Conservation (phyloP, 805 yeast species). For the Ogataea dorogensis region DNA sequence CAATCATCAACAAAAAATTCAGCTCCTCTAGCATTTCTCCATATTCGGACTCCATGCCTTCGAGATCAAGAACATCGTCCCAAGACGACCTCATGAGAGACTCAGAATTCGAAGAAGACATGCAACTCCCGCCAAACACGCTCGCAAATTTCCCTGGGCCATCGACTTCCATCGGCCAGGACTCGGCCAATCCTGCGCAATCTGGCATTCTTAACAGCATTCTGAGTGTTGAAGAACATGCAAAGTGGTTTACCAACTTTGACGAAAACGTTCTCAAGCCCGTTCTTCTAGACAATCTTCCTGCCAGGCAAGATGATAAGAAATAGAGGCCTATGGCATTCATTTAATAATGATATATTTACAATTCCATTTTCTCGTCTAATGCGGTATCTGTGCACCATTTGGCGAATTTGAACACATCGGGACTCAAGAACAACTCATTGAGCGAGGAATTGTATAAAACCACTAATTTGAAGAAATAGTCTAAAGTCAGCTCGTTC, state of each 20-base stretch:
- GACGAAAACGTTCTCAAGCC: slow-evolving; percentile 95
- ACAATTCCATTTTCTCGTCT: slow-evolving; percentile 41
- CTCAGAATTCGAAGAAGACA: slow-evolving; percentile 35
- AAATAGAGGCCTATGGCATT: slow-evolving; percentile 6
- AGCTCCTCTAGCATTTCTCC: slow-evolving; percentile 20
- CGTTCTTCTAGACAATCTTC: slow-evolving; percentile 68
- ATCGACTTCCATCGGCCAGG: slow-evolving; percentile 10
- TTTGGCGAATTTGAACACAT: slow-evolving; percentile 65
- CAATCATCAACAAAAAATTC: slow-evolving; percentile 20
- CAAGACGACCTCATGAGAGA: slow-evolving; percentile 31
- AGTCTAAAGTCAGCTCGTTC: slow-evolving; percentile 63
- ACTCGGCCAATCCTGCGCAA: slow-evolving; percentile 1
- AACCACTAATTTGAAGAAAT: slow-evolving; percentile 63
- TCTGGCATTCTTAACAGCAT: slow-evolving; percentile 30
- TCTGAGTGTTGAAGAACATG: slow-evolving; percentile 60
- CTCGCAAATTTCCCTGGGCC: slow-evolving; percentile 23
- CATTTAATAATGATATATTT: slow-evolving; percentile 5
- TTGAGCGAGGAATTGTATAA: slow-evolving; percentile 61
- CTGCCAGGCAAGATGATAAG: slow-evolving; percentile 23
- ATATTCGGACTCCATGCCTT: slow-evolving; percentile 24
- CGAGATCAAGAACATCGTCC: slow-evolving; percentile 27
- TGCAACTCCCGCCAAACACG: slow-evolving; percentile 35
- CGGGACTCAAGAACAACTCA: slow-evolving; percentile 60
- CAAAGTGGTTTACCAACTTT: slow-evolving; percentile 88
- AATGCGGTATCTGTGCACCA: slow-evolving; percentile 69